These are phyloP conservation scores for Murraya paniculata DNA, from an alignment of 345 rosid species.

Conservation along the genomic window DNA sequence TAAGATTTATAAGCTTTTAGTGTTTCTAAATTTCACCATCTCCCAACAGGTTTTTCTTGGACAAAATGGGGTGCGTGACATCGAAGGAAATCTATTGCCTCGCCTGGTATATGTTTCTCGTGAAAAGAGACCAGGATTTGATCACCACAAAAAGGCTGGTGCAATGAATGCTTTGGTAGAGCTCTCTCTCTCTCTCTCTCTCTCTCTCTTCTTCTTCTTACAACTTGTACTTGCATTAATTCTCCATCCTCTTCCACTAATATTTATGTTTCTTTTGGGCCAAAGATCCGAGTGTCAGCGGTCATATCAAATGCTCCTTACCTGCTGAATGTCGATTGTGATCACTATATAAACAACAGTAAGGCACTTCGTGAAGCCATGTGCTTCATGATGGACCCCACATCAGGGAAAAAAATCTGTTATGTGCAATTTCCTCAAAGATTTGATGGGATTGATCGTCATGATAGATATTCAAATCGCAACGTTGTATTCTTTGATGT, in stretches of 20 bases:
- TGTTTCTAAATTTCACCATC: slow-evolving; percentile 8
- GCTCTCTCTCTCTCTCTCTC: slow-evolving; percentile 5
- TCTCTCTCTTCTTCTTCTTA: neutral
- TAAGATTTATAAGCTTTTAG: neutral
- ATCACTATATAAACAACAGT: slow-evolving; percentile 83
- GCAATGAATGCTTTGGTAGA: slow-evolving; percentile 89
- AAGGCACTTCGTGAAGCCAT: slow-evolving; percentile 81
- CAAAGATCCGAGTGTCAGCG: slow-evolving; percentile 68
- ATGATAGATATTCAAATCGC: slow-evolving; percentile 78
- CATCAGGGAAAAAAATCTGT: slow-evolving; percentile 68
- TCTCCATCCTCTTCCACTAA: slow-evolving; percentile 8
- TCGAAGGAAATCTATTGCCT: slow-evolving; percentile 76
- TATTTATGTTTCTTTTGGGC: slow-evolving; percentile 3
- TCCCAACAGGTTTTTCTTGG: slow-evolving; percentile 76
- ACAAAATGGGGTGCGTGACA: slow-evolving; percentile 63
- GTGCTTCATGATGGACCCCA: slow-evolving; percentile 93
- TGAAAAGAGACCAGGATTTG: slow-evolving; percentile 92
- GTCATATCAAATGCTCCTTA: slow-evolving; percentile 78
- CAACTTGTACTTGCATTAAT: neutral
- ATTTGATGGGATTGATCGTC: slow-evolving; percentile 75
- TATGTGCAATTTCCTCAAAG: slow-evolving; percentile 88
- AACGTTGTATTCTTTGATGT: slow-evolving; percentile 83
- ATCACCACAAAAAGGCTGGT: slow-evolving; percentile 93
- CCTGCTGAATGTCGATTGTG: slow-evolving; percentile 77
- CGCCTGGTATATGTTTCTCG: slow-evolving; percentile 83